Evolutionary conservation across 2,329 filamentous ascomycete genomes (phyloP).

Genomic region (Myrmaecium sp.): DNA sequence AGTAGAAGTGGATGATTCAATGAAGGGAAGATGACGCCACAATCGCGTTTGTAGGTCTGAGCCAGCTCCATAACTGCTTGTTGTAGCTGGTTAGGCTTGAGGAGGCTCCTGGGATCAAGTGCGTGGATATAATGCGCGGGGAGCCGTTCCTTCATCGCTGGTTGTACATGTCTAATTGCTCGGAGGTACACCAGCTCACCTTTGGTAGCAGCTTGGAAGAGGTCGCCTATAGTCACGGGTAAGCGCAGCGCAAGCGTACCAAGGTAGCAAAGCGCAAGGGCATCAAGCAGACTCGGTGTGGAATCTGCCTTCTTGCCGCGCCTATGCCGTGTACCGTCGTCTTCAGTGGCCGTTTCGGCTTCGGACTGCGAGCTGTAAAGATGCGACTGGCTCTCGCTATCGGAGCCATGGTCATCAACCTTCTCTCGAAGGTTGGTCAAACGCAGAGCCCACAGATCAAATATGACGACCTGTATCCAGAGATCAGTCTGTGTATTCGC

Average conservation of each 20-base stretch:
- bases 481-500: constrained; percentile 4
- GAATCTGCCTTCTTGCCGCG: constrained; percentile 32
- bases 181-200: constrained; percentile 57
- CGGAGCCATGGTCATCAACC: constrained; percentile 17
- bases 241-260: constrained; percentile 58
- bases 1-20: constrained; percentile 55
- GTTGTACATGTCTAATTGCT: constrained; percentile 41
- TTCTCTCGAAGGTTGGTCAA: constrained; percentile 38
- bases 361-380: constrained; percentile 44
- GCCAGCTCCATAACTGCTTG: constrained; percentile 43
- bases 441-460: constrained; percentile 72
- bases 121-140: constrained; percentile 42
- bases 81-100: constrained; percentile 44
- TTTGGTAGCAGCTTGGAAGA: constrained; percentile 48
- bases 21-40: constrained; percentile 53
- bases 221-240: constrained; percentile 57
- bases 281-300: constrained; percentile 53
- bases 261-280: constrained; percentile 63
- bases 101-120: constrained; percentile 35
- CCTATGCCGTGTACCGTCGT: constrained; percentile 15
- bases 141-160: constrained; percentile 47
- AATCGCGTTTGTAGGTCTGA: constrained; percentile 47
- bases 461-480: constrained; percentile 38
- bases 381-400: constrained; percentile 25
- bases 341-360: constrained; percentile 23